These are phyloP conservation scores for Flaveria linearis DNA, from an alignment of 129 eudicot species.

Conservation along the genomic window DNA sequence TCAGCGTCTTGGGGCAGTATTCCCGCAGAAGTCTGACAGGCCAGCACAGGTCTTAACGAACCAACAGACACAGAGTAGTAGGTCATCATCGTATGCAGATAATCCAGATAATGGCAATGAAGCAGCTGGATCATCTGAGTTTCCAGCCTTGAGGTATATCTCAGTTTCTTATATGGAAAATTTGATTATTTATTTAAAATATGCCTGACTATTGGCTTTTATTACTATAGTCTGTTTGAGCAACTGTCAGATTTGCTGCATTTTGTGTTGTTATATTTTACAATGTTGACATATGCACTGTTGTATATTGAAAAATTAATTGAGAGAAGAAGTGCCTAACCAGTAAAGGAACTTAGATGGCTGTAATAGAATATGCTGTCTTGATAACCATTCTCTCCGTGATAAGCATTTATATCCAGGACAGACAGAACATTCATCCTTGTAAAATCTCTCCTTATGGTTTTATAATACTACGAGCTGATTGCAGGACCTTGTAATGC, in stretches of 20 bases:
- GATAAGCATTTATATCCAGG: background rate
- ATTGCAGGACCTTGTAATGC: background rate
- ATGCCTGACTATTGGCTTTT: background rate
- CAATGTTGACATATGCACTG: conserved; percentile 3
- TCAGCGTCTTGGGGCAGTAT: conserved; percentile 91
- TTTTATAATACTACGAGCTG: background rate
- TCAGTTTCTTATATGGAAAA: background rate
- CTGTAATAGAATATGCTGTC: conserved; percentile 15
- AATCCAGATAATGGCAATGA: conserved; percentile 39
- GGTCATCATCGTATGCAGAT: conserved; percentile 48
- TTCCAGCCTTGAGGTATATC: conserved; percentile 78
- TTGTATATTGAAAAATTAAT: background rate
- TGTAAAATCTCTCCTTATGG: background rate
- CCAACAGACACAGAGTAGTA: conserved; percentile 72
- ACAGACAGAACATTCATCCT: background rate
- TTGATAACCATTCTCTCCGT: background rate
- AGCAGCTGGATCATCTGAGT: conserved; percentile 63
- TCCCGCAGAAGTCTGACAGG: conserved; percentile 76
- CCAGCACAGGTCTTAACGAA: conserved; percentile 87
- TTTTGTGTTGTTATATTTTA: background rate
- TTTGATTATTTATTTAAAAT: conserved; percentile 9
- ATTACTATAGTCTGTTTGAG: background rate
- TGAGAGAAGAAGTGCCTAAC: conserved; percentile 7
- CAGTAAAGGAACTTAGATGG: conserved; percentile 9
- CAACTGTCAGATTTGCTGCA: background rate